phyloP scores from a whole-genome alignment of 225 moss, liverwort and hornwort genomes.

The Antitrichia curtipendula region DNA sequence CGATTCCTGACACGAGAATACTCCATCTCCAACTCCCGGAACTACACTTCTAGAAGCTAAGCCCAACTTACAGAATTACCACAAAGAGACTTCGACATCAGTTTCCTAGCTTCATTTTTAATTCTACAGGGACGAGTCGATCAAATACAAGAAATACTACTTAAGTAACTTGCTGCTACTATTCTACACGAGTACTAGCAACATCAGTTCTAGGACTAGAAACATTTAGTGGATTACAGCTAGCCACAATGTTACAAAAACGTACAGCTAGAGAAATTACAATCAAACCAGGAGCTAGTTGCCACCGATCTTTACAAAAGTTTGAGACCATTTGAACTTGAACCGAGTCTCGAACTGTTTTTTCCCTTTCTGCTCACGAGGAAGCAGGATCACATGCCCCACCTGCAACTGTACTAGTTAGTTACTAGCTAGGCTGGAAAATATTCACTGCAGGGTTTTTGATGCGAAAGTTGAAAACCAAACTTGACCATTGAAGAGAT shows the following conservation, averaged over 20 bases:
- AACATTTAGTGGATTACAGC: background rate
- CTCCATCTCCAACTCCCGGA: background rate
- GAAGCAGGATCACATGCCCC: constrained; percentile 14
- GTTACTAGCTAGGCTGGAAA: background rate
- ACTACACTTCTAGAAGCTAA: background rate
- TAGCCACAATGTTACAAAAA: background rate
- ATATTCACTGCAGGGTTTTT: background rate
- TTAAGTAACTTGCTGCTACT: background rate
- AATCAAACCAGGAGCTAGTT: background rate
- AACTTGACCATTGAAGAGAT: background rate
- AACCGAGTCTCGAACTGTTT: background rate
- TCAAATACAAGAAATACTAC: background rate
- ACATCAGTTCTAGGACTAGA: background rate
- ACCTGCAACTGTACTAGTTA: background rate
- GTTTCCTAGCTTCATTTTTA: no score
- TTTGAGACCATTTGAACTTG: background rate
- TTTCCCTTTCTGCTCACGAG: background rate
- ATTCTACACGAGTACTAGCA: background rate
- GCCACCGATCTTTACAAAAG: background rate
- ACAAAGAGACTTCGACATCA: background rate
- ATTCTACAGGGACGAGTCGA: background rate
- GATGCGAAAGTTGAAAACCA: background rate
- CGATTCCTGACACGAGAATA: background rate
- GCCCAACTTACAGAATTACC: background rate
- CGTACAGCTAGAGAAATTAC: background rate